These are phyloP conservation scores for Cornus controversa DNA, from an alignment of 148 eudicot genomes.

Conservation along the genomic window DNA sequence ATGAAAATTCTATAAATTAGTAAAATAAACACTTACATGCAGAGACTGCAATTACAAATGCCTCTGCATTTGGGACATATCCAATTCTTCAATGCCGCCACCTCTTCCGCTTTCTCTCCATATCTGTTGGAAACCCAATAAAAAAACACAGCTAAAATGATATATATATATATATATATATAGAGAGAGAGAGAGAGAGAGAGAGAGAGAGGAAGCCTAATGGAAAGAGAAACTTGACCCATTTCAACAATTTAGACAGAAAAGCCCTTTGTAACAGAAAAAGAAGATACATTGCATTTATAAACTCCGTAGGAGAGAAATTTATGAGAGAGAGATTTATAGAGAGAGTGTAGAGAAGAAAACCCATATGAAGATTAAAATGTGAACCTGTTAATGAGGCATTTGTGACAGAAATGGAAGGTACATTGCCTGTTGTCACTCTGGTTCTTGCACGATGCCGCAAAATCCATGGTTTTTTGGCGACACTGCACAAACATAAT, in stretches of 20 bases:
- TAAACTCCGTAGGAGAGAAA: no score
- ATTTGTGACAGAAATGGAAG: slow-evolving; percentile 62
- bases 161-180: no score
- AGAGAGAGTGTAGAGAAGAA: not conserved
- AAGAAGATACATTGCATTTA: no score
- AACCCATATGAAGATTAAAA: no score
- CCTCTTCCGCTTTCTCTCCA: slow-evolving; percentile 30
- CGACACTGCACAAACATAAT: slow-evolving; percentile 63
- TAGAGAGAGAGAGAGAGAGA: not conserved
- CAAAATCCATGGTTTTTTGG: slow-evolving; percentile 67
- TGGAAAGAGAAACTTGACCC: not conserved
- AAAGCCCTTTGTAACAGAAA: not conserved
- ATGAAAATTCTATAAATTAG: not conserved
- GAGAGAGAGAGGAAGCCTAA: not conserved
- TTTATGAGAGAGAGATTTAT: no score
- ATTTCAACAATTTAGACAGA: not conserved
- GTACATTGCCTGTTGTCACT: slow-evolving; percentile 33
- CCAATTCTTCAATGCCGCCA: slow-evolving; percentile 24
- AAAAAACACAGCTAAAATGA: not conserved
- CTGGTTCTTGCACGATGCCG: slow-evolving; percentile 68
- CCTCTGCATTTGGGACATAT: slow-evolving; percentile 32
- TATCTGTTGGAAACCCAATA: slow-evolving; percentile 18
- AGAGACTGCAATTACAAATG: slow-evolving; percentile 34
- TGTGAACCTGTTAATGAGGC: slow-evolving; percentile 78
- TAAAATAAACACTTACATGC: slow-evolving; percentile 26